Base-by-base conservation (phyloP, 371 early-diverging fungal genomes). In the Mortierella sp. region DNA sequence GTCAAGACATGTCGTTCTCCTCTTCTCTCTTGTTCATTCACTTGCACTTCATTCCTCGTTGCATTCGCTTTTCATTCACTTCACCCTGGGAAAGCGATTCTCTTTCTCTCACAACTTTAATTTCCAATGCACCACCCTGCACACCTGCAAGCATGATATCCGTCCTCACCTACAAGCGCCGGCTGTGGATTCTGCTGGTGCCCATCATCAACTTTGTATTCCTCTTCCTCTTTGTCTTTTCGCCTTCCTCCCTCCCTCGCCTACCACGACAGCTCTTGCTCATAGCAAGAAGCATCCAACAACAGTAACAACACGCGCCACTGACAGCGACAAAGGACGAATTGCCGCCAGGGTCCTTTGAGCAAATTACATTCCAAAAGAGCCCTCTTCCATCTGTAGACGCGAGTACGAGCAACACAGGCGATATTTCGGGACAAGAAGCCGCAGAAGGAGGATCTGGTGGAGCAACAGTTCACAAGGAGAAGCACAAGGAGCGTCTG, bases 201-300 rank as follows among this genome's bases (percentile, higher is more conserved):
- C 86, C 86, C 0, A 40, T 77, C 43, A 53, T 86, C 79, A 86
- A 82, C 70, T 77, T 79, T 54, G 37, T 86, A 21, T 86, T 82
- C 51, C 72, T 86, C 31, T 69, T 74, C 21, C 75, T 86, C 72
- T 86, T 71, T 26, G 67, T 81, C 28, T 77, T 79, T 37, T 81
- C 82, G 2, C 82, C 86, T 34, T 69, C 76, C 0, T 79, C 81
- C 0, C 72, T 85, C 40, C 86, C 82, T 43, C 72, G 82, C 26
- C 77, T 85, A 0, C 82, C 86, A 3, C 64, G 48, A 26, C 50
- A 21, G 14, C 31, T 61, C 48, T 54, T 74, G 3, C 10, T 69
- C 28, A 48, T 71, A 5, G n/a, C 67, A 37, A 64, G 19, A 28
- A 28, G 14, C 16, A 3, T 54, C 40, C 21, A 48, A 16, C 43